Percentiles rank a stretch among this genome's conserved stretches.
phyloP scores from a whole-genome alignment of 1,139 yeast species.

The Torulaspora pretoriensis region DNA sequence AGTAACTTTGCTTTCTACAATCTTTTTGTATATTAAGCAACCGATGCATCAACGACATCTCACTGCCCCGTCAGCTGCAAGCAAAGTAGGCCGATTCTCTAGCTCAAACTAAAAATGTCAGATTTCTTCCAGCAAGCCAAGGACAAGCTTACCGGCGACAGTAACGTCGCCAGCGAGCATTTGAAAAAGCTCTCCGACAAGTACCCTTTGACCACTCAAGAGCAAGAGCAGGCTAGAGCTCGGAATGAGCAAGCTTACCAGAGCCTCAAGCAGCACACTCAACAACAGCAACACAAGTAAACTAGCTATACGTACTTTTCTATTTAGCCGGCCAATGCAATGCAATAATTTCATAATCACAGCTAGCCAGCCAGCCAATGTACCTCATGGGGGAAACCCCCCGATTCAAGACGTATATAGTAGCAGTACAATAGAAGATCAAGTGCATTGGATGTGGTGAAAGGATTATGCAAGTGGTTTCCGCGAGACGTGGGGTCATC shows the following conservation, averaged over 20 bases:
- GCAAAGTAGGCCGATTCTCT: no score
- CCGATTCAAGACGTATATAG: background rate
- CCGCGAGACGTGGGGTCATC: constrained; percentile 1
- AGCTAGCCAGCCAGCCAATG: background rate
- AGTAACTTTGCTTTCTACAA: background rate
- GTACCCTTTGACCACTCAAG: constrained; percentile 12
- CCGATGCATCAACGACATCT: background rate
- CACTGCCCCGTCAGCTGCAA: no score
- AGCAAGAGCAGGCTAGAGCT: constrained; percentile 10
- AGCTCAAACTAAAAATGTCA: constrained; percentile 7
- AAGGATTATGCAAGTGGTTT: background rate
- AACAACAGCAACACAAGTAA: constrained; percentile 11
- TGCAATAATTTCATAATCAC: background rate
- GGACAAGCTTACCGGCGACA: constrained; percentile 23
- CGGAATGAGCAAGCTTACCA: constrained; percentile 13
- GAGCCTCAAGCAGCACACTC: constrained; percentile 8
- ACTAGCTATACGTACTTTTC: constrained; percentile 1
- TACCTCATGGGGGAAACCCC: background rate
- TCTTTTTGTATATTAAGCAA: background rate
- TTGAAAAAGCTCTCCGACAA: constrained; percentile 18
- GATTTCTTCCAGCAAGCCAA: constrained; percentile 23
- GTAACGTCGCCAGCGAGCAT: constrained; percentile 19
- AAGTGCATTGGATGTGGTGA: background rate
- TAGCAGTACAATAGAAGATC: background rate
- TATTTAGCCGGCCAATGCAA: constrained; percentile 1